phyloP scores from a whole-genome alignment of 2,329 filamentous ascomycete genomes.

The Alternaria sp. region DNA sequence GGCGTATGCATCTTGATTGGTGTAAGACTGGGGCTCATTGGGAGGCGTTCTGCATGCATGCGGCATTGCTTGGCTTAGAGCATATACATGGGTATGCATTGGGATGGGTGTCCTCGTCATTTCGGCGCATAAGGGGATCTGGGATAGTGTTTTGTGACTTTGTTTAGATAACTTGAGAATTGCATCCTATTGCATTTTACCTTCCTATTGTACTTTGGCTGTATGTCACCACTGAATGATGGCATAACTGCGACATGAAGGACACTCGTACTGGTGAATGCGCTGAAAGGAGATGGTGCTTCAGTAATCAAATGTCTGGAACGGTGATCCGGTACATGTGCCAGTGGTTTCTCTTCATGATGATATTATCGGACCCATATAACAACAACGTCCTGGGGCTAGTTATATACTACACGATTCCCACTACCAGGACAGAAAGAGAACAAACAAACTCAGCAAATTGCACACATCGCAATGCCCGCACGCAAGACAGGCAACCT shows the following conservation, averaged over 20 bases:
- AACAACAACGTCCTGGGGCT: neutral
- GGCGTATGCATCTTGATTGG: conserved; percentile 6
- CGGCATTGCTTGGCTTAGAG: conserved; percentile 12
- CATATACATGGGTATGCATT: conserved; percentile 6
- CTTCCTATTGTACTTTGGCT: neutral
- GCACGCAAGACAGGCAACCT: neutral
- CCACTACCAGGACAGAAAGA: neutral
- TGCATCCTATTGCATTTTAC: neutral
- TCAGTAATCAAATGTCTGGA: neutral
- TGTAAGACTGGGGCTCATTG: conserved; percentile 13
- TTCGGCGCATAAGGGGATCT: neutral
- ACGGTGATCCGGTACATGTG: neutral
- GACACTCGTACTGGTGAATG: neutral
- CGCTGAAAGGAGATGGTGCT: neutral
- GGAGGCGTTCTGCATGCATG: conserved; percentile 12
- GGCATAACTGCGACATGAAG: neutral
- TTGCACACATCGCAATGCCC: neutral
- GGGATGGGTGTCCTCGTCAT: neutral
- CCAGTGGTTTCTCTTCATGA: neutral
- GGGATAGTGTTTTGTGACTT: neutral
- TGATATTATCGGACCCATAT: neutral
- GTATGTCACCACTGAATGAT: neutral
- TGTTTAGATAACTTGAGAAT: neutral
- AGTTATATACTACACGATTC: neutral
- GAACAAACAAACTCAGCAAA: neutral